These are phyloP conservation scores for Bipolaris bicolor DNA, from an alignment of 2,329 filamentous ascomycete genomes.

Conservation along the genomic window DNA sequence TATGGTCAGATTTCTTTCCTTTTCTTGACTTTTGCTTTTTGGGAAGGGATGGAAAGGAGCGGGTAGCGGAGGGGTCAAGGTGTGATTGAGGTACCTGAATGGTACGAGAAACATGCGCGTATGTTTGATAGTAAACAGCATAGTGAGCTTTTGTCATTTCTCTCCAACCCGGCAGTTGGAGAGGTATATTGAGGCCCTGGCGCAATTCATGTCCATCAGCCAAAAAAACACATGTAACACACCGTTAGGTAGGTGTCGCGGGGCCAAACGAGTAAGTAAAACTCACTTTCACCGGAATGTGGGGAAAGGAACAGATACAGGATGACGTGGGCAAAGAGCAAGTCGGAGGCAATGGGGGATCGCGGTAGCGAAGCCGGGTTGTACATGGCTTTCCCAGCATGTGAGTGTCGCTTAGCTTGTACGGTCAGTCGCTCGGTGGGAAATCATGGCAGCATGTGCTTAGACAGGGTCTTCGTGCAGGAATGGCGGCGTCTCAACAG, in stretches of 20 bases:
- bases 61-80: no score
- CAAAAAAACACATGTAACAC: no score
- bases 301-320: not conserved
- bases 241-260: not conserved
- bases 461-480: not conserved
- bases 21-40: no score
- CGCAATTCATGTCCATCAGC: not conserved
- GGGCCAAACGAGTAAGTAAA: not conserved
- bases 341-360: not conserved
- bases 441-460: not conserved
- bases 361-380: not conserved
- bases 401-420: not conserved
- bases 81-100: no score
- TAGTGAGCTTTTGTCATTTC: no score
- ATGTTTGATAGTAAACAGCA: no score
- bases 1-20: no score
- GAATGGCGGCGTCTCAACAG: not conserved
- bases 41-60: no score
- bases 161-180: not conserved
- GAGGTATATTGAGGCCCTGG: not conserved
- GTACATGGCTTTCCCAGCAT: not conserved
- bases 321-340: not conserved
- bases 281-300: not conserved
- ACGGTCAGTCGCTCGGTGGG: not conserved
- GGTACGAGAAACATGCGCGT: no score